A percentile compares a stretch with the other conserved stretches of the same genome.
phyloP scores from a whole-genome alignment of 1,284 basidiomycete genomes.

The Cutaneotrichosporon dermatis region DNA sequence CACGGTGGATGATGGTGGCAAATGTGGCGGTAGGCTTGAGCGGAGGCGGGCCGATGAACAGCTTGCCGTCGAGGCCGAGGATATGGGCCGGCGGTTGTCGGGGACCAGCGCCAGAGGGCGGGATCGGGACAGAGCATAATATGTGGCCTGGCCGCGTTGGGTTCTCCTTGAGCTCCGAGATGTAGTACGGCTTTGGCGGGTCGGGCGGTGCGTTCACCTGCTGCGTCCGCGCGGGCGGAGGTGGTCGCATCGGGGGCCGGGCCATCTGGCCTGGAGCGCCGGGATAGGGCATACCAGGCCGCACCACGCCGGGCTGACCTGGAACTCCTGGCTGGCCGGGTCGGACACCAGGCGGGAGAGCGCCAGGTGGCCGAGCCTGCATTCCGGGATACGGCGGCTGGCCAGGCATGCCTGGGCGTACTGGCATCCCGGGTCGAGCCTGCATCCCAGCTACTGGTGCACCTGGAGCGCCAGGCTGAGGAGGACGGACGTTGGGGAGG shows the following conservation, averaged over 20 bases:
- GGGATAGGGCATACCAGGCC: conserved; percentile 7
- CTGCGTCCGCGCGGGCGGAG: conserved; percentile 1
- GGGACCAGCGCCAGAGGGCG: conserved; percentile 45
- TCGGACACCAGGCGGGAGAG: conserved; percentile 1
- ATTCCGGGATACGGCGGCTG: background rate
- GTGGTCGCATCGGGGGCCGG: conserved; percentile 5
- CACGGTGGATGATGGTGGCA: conserved; percentile 47
- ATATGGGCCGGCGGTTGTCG: conserved; percentile 43
- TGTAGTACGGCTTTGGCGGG: conserved; percentile 38
- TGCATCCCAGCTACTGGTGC: background rate
- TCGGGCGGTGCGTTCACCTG: conserved; percentile 18
- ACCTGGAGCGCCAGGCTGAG: conserved; percentile 1
- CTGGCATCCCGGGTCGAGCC: background rate
- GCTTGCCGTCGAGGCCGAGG: conserved; percentile 45
- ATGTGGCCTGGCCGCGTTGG: conserved; percentile 43
- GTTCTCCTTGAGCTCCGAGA: conserved; percentile 42
- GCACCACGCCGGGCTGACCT: background rate
- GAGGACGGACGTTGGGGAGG: background rate
- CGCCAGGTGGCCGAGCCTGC: conserved; percentile 5
- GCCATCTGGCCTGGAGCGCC: background rate
- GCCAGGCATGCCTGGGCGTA: conserved; percentile 3
- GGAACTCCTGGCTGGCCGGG: conserved; percentile 2
- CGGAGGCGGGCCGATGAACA: conserved; percentile 47
- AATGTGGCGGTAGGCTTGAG: conserved; percentile 48
- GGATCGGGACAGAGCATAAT: conserved; percentile 45